Evolutionary conservation across 2,329 filamentous ascomycete species (phyloP).

Genomic region (Colletotrichum liaoningense): DNA sequence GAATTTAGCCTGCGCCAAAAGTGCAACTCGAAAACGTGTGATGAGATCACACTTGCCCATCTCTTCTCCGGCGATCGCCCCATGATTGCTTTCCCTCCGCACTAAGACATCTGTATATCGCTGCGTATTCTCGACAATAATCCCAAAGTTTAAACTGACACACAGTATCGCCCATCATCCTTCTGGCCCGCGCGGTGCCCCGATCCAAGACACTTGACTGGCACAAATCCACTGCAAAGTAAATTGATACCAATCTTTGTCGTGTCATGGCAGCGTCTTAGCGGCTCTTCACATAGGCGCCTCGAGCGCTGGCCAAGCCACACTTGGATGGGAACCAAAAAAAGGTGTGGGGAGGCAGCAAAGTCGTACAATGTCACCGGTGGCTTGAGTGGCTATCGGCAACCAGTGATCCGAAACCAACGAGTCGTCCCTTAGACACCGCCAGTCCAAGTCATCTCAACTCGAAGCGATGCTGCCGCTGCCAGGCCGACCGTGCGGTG

Average conservation of each 20-base stretch:
- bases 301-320: constrained; percentile 29
- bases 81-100: not conserved
- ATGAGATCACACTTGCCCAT: not conserved
- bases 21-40: constrained; percentile 2
- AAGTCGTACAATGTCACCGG: not conserved
- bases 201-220: constrained; percentile 17
- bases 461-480: constrained; percentile 10
- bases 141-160: constrained; percentile 13
- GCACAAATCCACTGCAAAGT: not conserved
- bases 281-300: constrained; percentile 10
- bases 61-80: not conserved
- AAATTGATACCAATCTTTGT: not conserved
- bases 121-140: not conserved
- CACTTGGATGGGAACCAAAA: not conserved
- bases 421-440: constrained; percentile 9
- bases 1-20: not conserved
- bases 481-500: not conserved
- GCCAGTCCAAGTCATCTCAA: constrained; percentile 5
- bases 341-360: not conserved
- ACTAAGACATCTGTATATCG: not conserved
- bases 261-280: constrained; percentile 25
- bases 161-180: not conserved
- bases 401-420: constrained; percentile 25
- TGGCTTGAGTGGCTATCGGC: constrained; percentile 22
- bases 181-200: constrained; percentile 5